These are phyloP conservation scores for Populus hybrid DNA, from an alignment of 441 rosid genomes.

Conservation along the genomic window DNA sequence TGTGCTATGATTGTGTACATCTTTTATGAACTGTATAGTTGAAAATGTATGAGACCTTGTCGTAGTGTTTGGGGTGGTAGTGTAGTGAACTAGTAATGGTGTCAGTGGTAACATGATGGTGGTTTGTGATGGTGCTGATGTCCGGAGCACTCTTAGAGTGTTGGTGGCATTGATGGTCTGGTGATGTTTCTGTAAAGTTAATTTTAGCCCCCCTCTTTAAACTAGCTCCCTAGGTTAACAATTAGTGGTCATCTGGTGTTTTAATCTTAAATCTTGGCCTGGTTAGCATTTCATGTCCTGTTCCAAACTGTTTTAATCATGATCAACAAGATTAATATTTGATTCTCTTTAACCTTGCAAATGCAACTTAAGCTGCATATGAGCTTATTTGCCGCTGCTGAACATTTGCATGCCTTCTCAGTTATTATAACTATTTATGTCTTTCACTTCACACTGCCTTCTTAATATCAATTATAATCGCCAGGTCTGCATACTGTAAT, in stretches of 20 bases:
- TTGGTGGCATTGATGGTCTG: neutral
- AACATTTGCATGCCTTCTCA: neutral
- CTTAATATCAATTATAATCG: slow-evolving; percentile 27
- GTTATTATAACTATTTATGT: neutral
- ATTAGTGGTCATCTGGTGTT: neutral
- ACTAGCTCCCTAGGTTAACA: neutral
- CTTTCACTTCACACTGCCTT: neutral
- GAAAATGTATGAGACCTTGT: neutral
- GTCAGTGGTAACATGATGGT: neutral
- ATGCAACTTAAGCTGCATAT: neutral
- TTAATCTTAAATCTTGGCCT: neutral
- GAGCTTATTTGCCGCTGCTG: neutral
- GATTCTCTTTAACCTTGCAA: neutral
- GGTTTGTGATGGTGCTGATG: neutral
- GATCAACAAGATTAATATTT: neutral
- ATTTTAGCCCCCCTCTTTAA: neutral
- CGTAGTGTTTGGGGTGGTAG: neutral
- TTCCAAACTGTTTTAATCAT: neutral
- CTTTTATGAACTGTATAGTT: neutral
- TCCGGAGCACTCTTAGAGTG: neutral
- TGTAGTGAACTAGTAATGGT: neutral
- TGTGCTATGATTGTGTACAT: neutral
- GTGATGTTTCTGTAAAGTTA: neutral
- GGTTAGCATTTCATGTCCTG: neutral
- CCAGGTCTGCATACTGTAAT: slow-evolving; percentile 94